Percentiles rank a stretch among this genome's conserved stretches.
phyloP scores from a whole-genome alignment of 495 filamentous ascomycete genomes.

The Aspergillus campestris region DNA sequence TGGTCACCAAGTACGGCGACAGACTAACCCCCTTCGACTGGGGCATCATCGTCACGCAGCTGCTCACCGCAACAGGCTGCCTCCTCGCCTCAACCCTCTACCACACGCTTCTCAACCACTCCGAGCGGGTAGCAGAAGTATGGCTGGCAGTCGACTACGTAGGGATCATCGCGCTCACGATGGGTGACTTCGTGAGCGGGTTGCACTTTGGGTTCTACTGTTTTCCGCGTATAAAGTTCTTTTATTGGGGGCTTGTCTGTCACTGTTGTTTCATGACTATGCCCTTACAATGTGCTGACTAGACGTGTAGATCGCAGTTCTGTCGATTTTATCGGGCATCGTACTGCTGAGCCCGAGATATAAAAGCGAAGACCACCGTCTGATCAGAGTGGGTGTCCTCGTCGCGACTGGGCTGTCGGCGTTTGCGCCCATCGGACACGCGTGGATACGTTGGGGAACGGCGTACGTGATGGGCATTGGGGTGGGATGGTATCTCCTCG shows the following conservation, averaged over 20 bases:
- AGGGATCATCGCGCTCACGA: constrained; percentile 12
- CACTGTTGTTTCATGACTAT: not conserved
- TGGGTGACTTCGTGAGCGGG: constrained; percentile 16
- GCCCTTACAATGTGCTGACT: not conserved
- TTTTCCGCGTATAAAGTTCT: constrained; percentile 4
- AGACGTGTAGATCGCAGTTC: not conserved
- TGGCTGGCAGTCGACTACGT: constrained; percentile 13
- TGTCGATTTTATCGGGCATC: constrained; percentile 10
- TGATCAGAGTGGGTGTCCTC: constrained; percentile 33
- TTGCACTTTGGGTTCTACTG: constrained; percentile 19
- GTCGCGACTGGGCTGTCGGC: constrained; percentile 39
- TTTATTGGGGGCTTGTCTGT: constrained; percentile 15
- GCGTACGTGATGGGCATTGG: constrained; percentile 33
- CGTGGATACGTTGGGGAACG: constrained; percentile 30
- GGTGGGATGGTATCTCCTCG: constrained; percentile 35
- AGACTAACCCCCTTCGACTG: constrained; percentile 5
- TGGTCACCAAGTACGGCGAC: not conserved
- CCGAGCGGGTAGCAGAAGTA: constrained; percentile 1
- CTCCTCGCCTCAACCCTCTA: constrained; percentile 13
- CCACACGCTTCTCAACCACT: constrained; percentile 14
- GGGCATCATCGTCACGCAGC: constrained; percentile 6
- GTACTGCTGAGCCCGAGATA: constrained; percentile 11
- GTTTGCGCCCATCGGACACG: constrained; percentile 40
- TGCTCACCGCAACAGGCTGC: constrained; percentile 7
- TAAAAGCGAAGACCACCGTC: constrained; percentile 6